These are phyloP conservation scores for Nicotiana undulata DNA, from an alignment of 257 asterid species.

Conservation along the genomic window DNA sequence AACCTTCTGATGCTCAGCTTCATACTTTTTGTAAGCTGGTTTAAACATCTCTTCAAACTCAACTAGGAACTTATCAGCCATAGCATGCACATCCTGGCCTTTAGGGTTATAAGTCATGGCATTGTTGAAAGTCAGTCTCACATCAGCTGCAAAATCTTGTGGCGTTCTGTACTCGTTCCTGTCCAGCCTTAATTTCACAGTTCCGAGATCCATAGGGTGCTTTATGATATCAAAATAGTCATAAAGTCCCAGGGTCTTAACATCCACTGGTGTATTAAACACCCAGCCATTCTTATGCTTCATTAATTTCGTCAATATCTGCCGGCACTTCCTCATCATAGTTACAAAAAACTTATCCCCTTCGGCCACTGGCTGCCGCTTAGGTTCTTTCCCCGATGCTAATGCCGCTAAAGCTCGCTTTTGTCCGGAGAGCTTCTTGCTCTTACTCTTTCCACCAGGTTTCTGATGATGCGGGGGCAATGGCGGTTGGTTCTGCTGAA, in stretches of 20 bases:
- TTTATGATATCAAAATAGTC: constrained; percentile 22
- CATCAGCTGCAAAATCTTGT: constrained; percentile 26
- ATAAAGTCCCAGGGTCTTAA: constrained; percentile 8
- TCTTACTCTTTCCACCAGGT: background rate
- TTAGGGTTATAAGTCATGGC: constrained; percentile 25
- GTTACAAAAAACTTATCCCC: background rate
- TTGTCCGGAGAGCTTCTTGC: constrained; percentile 1
- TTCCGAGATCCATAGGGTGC: constrained; percentile 37
- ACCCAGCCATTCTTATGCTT: constrained; percentile 6
- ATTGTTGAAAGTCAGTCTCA: constrained; percentile 30
- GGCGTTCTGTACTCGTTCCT: constrained; percentile 16
- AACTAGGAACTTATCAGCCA: constrained; percentile 16
- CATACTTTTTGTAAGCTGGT: constrained; percentile 13
- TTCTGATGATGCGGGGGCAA: background rate
- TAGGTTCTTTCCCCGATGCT: background rate
- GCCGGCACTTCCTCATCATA: constrained; percentile 22
- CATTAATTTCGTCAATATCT: constrained; percentile 17
- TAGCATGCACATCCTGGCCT: constrained; percentile 13
- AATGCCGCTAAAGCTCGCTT: constrained; percentile 6
- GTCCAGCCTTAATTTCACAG: constrained; percentile 17
- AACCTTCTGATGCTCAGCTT: background rate
- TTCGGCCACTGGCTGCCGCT: background rate
- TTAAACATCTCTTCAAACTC: constrained; percentile 15
- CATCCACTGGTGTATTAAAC: constrained; percentile 27
- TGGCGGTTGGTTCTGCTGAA: background rate